Percentiles rank a stretch among this genome's conserved stretches.
Evolutionary conservation across 2,329 filamentous ascomycete species (phyloP).

Genomic region (Dryadomyces quercus-mongolicae): DNA sequence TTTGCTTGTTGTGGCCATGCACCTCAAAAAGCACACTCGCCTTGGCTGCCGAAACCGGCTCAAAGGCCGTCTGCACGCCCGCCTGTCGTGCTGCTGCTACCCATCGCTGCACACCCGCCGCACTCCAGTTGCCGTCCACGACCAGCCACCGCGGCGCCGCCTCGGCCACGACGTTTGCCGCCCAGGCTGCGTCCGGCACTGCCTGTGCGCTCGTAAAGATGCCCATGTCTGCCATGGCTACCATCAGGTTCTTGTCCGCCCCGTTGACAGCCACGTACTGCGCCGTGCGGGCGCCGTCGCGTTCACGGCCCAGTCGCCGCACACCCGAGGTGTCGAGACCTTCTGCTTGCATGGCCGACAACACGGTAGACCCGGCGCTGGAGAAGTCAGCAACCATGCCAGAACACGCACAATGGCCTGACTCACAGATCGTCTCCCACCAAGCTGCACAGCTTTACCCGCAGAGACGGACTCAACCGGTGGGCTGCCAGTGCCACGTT

Average conservation of each 20-base stretch:
- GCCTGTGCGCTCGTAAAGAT: conserved; percentile 49
- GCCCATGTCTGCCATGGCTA: conserved; percentile 93
- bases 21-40: conserved; percentile 53
- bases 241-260: conserved; percentile 64
- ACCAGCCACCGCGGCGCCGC: conserved; percentile 64
- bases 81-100: conserved; percentile 45
- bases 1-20: conserved; percentile 30
- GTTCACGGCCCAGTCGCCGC: conserved; percentile 34
- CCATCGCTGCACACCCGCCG: conserved; percentile 54
- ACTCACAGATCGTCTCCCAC: conserved; percentile 65
- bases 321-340: conserved; percentile 56
- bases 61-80: conserved; percentile 57
- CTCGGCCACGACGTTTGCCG: conserved; percentile 45
- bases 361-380: conserved; percentile 60
- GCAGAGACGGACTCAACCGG: conserved; percentile 43
- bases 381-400: neutral
- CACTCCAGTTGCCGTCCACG: conserved; percentile 78
- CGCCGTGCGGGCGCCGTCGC: conserved; percentile 54
- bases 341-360: conserved; percentile 50
- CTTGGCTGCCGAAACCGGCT: conserved; percentile 81
- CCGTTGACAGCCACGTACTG: conserved; percentile 92
- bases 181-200: conserved; percentile 33
- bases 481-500: conserved; percentile 83
- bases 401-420: too few species aligned
- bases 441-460: conserved; percentile 66